Evolutionary conservation across 306 rosid species (phyloP), one percentile per base, ranked within the genome.

Genomic region (Glycine latifolia): DNA sequence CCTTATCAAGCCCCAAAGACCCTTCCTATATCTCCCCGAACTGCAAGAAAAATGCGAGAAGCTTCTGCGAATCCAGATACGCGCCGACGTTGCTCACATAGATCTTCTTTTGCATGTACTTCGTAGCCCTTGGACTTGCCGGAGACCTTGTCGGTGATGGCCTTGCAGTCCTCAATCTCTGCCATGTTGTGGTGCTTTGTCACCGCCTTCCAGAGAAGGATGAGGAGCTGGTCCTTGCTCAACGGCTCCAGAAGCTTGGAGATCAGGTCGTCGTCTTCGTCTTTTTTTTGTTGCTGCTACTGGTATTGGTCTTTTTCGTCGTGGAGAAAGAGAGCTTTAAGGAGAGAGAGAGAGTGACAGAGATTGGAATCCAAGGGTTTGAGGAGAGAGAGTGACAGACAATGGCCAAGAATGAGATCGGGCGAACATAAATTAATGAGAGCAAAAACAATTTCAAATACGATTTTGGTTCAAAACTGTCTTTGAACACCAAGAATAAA

Each of bases 111-210:
- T 69, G 97, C 0, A 97, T 93, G 71, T 90, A 95, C 86, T 92
- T 95, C 94, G 49, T 95, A 95, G 2, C 99, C 99, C 83, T 95
- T 95, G 50, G 99, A 95, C 80, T 95, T 95, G 7, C 99, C 99
- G 2, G 99, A 89, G 47, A 85, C 87, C 89, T 95, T 95, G n/a
- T 95, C 99, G 14, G 89, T 84, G 2, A 95, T 97, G 1, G 99
- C 97, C 84, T 91, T 95, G 82, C 97, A 93, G 43, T 95, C 99
- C 84, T 95, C 99, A 68, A 95, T 88, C 4, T 85, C 93, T 3
- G 91, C 89, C 16, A 95, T 88, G 44, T 93, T 97, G 3, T 79
- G 89, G 67, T 93, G 97, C 15, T 85, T 92, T 0, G 77, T 75
- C 20, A 97, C 95, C 1, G 93, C 95, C 12, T 91, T 97, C 48